Evolutionary conservation across 805 yeast species (phyloP), one percentile per base, ranked within the genome.

Genomic region (Candida vaughaniae): DNA sequence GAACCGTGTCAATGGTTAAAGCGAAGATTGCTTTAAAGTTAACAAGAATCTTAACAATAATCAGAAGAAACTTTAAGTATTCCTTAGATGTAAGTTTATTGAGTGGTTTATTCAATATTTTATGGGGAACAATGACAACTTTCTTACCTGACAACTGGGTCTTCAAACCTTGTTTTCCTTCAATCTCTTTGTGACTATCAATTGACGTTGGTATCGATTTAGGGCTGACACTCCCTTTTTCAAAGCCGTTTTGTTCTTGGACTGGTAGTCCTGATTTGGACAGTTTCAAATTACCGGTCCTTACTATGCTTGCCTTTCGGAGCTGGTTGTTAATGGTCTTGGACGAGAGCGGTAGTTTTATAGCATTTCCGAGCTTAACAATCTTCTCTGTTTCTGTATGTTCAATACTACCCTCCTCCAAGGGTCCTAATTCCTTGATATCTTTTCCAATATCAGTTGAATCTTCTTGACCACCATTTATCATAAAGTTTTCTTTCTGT

Each of bases 31-130:
- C 45, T 35, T 60, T 57, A 45, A 65, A 68, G 39, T 65, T 66
- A 20, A 58, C 49, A 3, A 68, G 32, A 4, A 68, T 55, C 41
- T 67, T 66, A 4, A 63, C 72, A 5, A 68, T 50, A 0, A 66
- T 44, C 43, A 60, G 54, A 5, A 68, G 49, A 36, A 68, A 66
- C 39, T 50, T 53, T 31, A 66, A 48, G 38, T 61, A 66, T 41
- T 68, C 73, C 36, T 56, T 56, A 12, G 63, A 52, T 17, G 63
- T 49, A 20, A 68, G 50, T 36, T 61, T 61, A 22, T 60, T 51
- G 42, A 68, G 62, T 9, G 73, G 72, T 35, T 65, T 64, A 40
- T 55, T 60, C 29, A 68, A 52, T n/a, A 68, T 64, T 41, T 59
- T 59, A 41, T 68, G 73, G 1, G 74, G 73, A 5, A 67, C 58